Base-by-base conservation (phyloP, 306 rosid genomes). In the Cucurbita pepo region DNA sequence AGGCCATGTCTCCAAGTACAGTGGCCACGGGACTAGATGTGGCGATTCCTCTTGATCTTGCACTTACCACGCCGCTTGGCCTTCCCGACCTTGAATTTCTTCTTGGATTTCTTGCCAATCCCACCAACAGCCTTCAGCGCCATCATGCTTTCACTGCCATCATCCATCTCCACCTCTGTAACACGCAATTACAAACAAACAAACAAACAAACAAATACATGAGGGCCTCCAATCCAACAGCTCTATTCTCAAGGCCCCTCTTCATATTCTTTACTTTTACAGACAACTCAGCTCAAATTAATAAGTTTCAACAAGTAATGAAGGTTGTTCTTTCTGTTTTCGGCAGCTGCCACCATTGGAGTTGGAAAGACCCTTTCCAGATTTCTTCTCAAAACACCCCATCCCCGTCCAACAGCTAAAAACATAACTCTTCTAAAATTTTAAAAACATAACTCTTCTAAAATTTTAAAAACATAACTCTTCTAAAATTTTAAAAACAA, bases 41-140 rank as follows among this genome's bases (percentile, higher is more conserved):
- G 81, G 69, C 90, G 90, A 74, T 62, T 84, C 73, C 45, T 78
- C 77, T 80, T 78, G 9, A 79, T 37, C 85, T 81, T 86, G 78
- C 85, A 90, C 80, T 90, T 93, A 41, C 95, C 91, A 16, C 82
- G 84, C 7, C 85, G 89, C 79, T 81, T 89, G 61, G 80, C 77
- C 81, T 86, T 94, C 4, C 95, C 95, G 47, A 94, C 60, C 88
- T 94, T 94, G 65, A 94, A 86, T 52, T 86, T 88, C 78, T 80
- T 85, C 71, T 83, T 83, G 19, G 72, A 76, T 72, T 85, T 90
- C 89, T 94, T 94, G 54, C 96, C 87, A 16, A 94, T 60, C 61
- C 87, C 89, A 56, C 96, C 96, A 75, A 56, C 79, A 41, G 96
- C 84, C 85, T 90, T 90, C 38, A 92, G 77, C 7, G 34, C 34